These are phyloP conservation scores for Patellifolia procumbens DNA, from an alignment of 179 eudicot genomes.

Conservation along the genomic window DNA sequence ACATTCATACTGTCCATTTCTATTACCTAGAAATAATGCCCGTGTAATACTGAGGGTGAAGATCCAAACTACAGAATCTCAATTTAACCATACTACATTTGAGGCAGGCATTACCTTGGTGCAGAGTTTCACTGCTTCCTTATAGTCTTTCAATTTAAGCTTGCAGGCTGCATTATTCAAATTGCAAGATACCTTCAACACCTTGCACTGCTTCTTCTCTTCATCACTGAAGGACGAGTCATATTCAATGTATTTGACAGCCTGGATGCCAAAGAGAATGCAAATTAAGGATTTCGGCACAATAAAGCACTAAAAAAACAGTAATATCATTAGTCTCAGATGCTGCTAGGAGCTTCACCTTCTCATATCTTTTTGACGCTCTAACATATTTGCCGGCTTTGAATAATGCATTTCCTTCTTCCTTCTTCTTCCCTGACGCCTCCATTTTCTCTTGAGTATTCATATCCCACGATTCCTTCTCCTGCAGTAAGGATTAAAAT, in stretches of 20 bases:
- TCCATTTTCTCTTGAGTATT: slow-evolving; percentile 80
- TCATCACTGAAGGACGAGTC: slow-evolving; percentile 83
- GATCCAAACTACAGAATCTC: slow-evolving; percentile 3
- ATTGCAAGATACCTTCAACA: slow-evolving; percentile 77
- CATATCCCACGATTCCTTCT: slow-evolving; percentile 97
- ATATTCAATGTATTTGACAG: slow-evolving; percentile 80
- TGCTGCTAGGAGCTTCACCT: slow-evolving; percentile 38
- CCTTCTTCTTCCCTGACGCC: slow-evolving; percentile 87
- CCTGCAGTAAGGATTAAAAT: slow-evolving; percentile 40
- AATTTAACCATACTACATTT: neutral
- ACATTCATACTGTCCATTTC: slow-evolving; percentile 80
- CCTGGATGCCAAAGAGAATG: slow-evolving; percentile 41
- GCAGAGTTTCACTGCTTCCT: slow-evolving; percentile 91
- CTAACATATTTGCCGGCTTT: slow-evolving; percentile 76
- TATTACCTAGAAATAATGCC: slow-evolving; percentile 49
- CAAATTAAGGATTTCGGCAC: neutral
- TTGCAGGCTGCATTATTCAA: slow-evolving; percentile 93
- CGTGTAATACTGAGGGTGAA: slow-evolving; percentile 1
- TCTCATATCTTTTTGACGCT: slow-evolving; percentile 92
- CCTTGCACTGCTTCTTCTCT: slow-evolving; percentile 83
- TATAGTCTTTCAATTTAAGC: slow-evolving; percentile 83
- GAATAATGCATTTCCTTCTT: slow-evolving; percentile 79
- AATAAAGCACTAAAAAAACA: neutral
- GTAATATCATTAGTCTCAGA: neutral
- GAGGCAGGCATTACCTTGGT: slow-evolving; percentile 63